Evolutionary conservation across 148 eudicot genomes (phyloP), one percentile per base, ranked within the genome.

Genomic region (Polygonum maritimum): DNA sequence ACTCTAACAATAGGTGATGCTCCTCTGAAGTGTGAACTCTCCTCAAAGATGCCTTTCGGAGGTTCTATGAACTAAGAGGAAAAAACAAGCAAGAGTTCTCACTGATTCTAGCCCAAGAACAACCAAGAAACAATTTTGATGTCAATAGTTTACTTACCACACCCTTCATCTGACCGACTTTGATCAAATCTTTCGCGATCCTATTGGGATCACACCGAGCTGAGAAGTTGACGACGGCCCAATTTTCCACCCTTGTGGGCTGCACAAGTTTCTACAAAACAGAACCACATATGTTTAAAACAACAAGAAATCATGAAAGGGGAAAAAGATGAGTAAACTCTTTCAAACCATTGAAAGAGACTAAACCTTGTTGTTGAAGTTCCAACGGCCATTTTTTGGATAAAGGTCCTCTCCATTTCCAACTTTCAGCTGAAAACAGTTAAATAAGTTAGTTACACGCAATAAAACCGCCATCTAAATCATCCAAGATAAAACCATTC

Each of bases 191-290:
- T 16, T 87, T 80, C 18, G 88, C 75, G 74, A 94, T 91, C 71
- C 78, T 69, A 26, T 82, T 84, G 5, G 79, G 26, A 69, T 94
- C 92, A 75, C 97, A 91, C 22, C 93, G 90, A 21, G 97, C 94
- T 5, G 98, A 91, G 22, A 94, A 94, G 86, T 94, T 94, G 15
- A 84, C 98, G 58, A 91, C 87, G 12, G 87, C 98, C 98, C 98
- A 94, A 5, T 83, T 83, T 52, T 88, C 95, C 5, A 94, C 81
- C 80, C 81, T 88, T 1, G 84, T 71, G 12, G 98, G 94, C 11
- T 90, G 85, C 60, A 86, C 88, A 14, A 94, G 79, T 88, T 84
- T 88, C 98, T 94, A 71, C 67, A 63, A 70, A 73, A 77, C 18
- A 22, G 81, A 15, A 76, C 2, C 36, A 54, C 11, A 19, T 21